Evolutionary conservation across 495 filamentous ascomycete species (phyloP), one percentile per base, ranked within the genome.

Genomic region (Tuber magnatum): DNA sequence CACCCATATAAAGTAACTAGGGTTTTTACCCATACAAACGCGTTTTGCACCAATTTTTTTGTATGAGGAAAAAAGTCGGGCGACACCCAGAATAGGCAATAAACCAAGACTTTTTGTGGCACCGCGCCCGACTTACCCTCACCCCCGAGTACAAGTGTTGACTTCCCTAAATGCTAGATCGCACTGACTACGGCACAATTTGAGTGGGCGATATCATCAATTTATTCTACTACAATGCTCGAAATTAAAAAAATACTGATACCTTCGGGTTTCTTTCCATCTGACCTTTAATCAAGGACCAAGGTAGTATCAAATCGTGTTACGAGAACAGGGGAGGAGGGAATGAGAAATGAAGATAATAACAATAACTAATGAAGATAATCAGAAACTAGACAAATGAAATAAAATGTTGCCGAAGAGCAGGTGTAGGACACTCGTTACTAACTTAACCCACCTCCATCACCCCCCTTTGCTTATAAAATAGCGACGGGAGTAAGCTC

Each of bases 401-500:
- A 65, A 65, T 65, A 65, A 65, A 65, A 65, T 35, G 28, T 65
- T 35, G 56, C 56, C 56, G 28, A 65, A 65, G 32, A 32, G 56
- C 28, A 65, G 28, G 56, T 35, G 56, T 35, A 65, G 56, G 56
- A 65, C 56, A 65, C 28, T 65, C 56, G 28, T 65, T 35, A 65
- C 56, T 35, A 14, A 32, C 56, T 65, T 65, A 35, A 35, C 56
- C 56, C 56, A 65, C 56, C 56, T 35, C 56, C 12, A 35, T 65
- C 56, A 65, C 56, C 56, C 51, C 10, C 56, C 56, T 35, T 18
- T 65, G 14, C 56, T 28, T 28, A 65, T 35, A 65, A 61, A 61
- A 61, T 61, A 32, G 56, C 56, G 56, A 32, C n/a, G 56, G 56
- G 79, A 79, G 76, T 40, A 73, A 71, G 73, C 73, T 76, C 73